Evolutionary conservation across 139 green algal species (phyloP).

Genomic region (Chlamydomonas sphaeroides): DNA sequence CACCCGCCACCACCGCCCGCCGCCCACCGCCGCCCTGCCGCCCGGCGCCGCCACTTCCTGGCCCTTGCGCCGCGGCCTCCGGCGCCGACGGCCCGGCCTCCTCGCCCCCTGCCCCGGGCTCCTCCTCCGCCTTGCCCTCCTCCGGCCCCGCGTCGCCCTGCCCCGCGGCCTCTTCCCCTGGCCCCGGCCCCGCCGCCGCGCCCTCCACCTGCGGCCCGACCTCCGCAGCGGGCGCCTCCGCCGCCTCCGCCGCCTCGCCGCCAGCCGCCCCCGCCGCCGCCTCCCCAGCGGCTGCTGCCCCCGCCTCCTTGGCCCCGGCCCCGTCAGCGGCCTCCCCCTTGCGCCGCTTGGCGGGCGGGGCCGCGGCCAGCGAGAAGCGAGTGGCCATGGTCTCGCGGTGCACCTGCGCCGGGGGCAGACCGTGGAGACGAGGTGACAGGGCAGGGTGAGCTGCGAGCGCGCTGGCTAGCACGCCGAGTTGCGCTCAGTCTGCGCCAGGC

Average conservation of each 20-base stretch:
- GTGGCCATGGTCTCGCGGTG: background rate
- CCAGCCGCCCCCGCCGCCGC: background rate
- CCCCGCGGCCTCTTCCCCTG: slow-evolving; percentile 1
- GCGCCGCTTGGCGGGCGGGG: background rate
- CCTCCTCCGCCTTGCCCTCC: background rate
- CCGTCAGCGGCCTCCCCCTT: no score
- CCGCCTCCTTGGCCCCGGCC: background rate
- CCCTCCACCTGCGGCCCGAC: background rate
- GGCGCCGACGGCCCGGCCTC: background rate
- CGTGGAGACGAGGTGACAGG: no score
- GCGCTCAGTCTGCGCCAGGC: no score
- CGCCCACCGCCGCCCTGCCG: background rate
- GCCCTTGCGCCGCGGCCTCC: background rate
- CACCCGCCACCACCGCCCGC: background rate
- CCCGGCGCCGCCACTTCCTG: background rate
- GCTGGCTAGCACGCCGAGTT: no score
- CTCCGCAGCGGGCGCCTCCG: background rate
- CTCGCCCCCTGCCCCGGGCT: background rate
- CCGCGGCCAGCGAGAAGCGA: background rate
- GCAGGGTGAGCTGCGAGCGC: no score
- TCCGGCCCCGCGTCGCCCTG: background rate
- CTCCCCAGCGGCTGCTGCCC: background rate
- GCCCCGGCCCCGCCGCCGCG: background rate
- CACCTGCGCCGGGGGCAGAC: slow-evolving; percentile 3
- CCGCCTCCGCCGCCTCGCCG: background rate